Percentiles rank a stretch among this genome's conserved stretches.
Evolutionary conservation across 148 eudicot genomes (phyloP).

Genomic region (Vaccinium corymbosum): DNA sequence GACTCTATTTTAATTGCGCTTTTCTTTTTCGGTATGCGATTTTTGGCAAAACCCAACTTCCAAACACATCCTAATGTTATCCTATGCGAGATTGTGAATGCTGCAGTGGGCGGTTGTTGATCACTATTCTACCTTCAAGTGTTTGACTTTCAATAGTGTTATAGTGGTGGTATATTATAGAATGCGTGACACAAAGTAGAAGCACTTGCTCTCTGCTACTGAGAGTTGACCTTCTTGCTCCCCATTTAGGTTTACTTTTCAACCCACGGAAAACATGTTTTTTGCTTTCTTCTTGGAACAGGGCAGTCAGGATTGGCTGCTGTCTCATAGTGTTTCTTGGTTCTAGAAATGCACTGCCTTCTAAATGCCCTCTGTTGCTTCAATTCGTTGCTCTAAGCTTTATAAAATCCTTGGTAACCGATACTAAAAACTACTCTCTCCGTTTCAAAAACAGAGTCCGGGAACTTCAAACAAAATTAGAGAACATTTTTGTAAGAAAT

Average conservation of each 20-base stretch:
- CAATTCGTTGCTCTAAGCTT: too few species aligned
- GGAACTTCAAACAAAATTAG: too few species aligned
- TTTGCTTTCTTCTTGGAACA: background rate
- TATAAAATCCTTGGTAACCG: too few species aligned
- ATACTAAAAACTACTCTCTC: background rate
- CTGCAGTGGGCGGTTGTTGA: background rate
- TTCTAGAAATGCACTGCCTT: background rate
- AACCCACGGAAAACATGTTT: background rate
- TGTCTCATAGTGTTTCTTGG: background rate
- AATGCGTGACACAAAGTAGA: background rate
- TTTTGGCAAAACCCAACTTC: background rate
- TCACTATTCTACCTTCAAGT: background rate
- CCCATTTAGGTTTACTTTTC: background rate
- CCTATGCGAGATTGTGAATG: background rate
- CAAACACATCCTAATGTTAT: background rate
- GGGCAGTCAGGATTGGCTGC: constrained; percentile 1
- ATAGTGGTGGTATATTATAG: too few species aligned
- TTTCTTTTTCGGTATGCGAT: background rate
- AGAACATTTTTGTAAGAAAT: too few species aligned
- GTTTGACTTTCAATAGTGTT: background rate
- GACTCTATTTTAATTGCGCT: background rate
- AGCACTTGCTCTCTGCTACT: background rate
- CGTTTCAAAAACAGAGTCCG: too few species aligned
- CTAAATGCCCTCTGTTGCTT: too few species aligned
- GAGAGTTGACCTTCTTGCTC: background rate